A percentile compares a stretch with the other conserved stretches of the same genome.
phyloP scores from a whole-genome alignment of 2,329 filamentous ascomycete species.

The Aspergillus nomiae region DNA sequence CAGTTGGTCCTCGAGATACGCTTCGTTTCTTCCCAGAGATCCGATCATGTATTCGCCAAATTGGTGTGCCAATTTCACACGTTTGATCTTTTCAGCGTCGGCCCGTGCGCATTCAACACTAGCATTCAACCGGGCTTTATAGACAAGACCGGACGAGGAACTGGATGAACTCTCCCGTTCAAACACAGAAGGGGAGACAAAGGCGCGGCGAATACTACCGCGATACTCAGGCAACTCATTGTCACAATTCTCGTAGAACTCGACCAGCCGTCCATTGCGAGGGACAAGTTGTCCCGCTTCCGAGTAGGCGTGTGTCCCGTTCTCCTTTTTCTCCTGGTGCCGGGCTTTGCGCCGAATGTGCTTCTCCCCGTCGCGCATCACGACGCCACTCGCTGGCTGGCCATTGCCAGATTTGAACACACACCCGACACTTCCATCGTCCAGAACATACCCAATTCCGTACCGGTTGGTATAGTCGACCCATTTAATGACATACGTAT shows the following conservation, averaged over 20 bases:
- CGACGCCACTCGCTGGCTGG: constrained; percentile 47
- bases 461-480: constrained; percentile 56
- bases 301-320: constrained; percentile 34
- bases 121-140: constrained; percentile 36
- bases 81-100: constrained; percentile 51
- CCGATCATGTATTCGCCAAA: constrained; percentile 57
- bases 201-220: constrained; percentile 41
- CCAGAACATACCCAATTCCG: constrained; percentile 54
- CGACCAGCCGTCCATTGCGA: constrained; percentile 42
- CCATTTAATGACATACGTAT: constrained; percentile 55
- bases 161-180: constrained; percentile 35
- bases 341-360: constrained; percentile 50
- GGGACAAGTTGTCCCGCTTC: constrained; percentile 49
- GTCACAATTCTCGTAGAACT: constrained; percentile 51
- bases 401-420: constrained; percentile 51
- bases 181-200: constrained; percentile 45
- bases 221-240: constrained; percentile 33
- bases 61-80: constrained; percentile 51
- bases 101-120: constrained; percentile 37
- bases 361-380: constrained; percentile 49
- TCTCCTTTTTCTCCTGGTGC: constrained; percentile 35
- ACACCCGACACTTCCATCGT: constrained; percentile 53
- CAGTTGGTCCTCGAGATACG: constrained; percentile 28
- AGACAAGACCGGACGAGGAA: constrained; percentile 25
- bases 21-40: constrained; percentile 44